Evolutionary conservation across 192 early-diverging fungal species (phyloP), one percentile per base, ranked within the genome.

Genomic region (Backusella liffmaniae): DNA sequence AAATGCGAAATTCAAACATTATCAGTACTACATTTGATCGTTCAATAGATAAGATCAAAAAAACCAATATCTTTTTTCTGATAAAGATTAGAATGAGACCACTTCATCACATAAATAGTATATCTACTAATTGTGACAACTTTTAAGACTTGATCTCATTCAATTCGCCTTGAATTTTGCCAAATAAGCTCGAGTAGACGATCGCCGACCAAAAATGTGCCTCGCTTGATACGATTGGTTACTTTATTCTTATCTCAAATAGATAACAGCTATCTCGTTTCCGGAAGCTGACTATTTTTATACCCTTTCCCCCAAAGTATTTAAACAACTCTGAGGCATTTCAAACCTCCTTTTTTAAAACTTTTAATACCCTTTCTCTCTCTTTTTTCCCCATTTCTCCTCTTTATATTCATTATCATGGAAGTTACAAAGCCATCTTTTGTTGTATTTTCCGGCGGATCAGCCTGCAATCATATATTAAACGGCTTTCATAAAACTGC

Each of bases 401-500:
- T 44, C 15, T 44, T 13, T 7, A 44, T 46, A 29, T 70, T 16
- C 29, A 32, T 6, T 30, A 70, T 46, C n/a, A 70, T 49, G 67
- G 35, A 69, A 7, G 5, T 8, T 23, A 37, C 51, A 49, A 67
- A 67, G 7, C 16, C 72, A 23, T 87, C 87, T 7, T 76, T 92
- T 70, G 77, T 90, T n/a, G 85, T 94, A 44, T 88, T 94, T 76
- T 92, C 90, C 16, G 92, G 92, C 66, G 92, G 92, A 29, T 89
- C 91, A 32, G 92, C 91, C 36, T 90, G 90, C 62, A 94, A 94
- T 76, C 76, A 80, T 84, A 75, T 84, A 53, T 65, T 66, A 75
- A 77, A 77, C 37, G 75, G 86, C 35, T 77, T 94, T 56, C 87
- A 92, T 80, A 70, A 79, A 70, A 78, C 91, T 44, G 87, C 86